A percentile compares a stretch with the other conserved stretches of the same genome.
Conservation (phyloP, 495 filamentous ascomycete genomes). For the Annulohypoxylon bovei region DNA sequence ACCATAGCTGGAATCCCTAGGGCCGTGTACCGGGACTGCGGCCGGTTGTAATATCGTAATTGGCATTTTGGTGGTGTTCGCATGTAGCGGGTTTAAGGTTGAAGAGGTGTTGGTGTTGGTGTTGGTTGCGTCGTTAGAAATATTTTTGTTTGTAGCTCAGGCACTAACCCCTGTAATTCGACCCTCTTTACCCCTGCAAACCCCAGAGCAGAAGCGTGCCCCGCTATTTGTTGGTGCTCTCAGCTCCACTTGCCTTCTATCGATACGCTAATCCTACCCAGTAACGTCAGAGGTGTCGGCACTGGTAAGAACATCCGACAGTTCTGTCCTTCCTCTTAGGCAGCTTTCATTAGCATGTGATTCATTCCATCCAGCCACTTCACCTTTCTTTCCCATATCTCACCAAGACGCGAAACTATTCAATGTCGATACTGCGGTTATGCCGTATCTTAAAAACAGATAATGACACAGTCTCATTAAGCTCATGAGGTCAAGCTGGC, state of each 20-base stretch:
- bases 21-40: slow-evolving; percentile 16
- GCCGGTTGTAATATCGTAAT: slow-evolving; percentile 46
- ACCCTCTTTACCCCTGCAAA: background rate
- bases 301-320: background rate
- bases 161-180: slow-evolving; percentile 22
- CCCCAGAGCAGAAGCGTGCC: background rate
- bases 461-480: slow-evolving; percentile 18
- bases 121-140: slow-evolving; percentile 5
- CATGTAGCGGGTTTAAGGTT: slow-evolving; percentile 4
- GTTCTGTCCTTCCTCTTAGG: background rate
- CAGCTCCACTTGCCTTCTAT: slow-evolving; percentile 18
- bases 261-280: slow-evolving; percentile 23
- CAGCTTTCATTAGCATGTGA: slow-evolving; percentile 35
- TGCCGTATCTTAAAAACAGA: background rate
- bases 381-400: background rate
- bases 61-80: slow-evolving; percentile 33
- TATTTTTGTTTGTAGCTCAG: slow-evolving; percentile 31
- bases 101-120: background rate
- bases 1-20: slow-evolving; percentile 17
- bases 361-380: background rate
- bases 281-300: slow-evolving; percentile 2
- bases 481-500: slow-evolving; percentile 15
- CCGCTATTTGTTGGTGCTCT: slow-evolving; percentile 10
- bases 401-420: background rate
- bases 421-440: background rate